These are phyloP conservation scores for Stagonosporopsis cucurbitacearum DNA, from an alignment of 2,329 filamentous ascomycete species.

Conservation along the genomic window DNA sequence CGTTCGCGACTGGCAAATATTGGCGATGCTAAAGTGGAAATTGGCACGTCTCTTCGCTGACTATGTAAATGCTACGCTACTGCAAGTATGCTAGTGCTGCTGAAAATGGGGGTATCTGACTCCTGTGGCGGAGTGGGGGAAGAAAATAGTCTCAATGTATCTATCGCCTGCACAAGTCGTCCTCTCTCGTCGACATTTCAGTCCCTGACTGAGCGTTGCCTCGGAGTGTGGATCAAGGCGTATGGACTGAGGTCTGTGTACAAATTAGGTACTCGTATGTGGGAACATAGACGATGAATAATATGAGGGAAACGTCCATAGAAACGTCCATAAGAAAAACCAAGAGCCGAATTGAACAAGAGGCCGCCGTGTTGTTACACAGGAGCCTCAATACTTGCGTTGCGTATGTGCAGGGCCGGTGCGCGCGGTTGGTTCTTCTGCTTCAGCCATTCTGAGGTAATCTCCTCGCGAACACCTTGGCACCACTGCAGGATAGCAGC, in stretches of 20 bases:
- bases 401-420: conserved; percentile 48
- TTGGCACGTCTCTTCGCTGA: conserved; percentile 15
- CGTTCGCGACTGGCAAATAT: not conserved
- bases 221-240: not conserved
- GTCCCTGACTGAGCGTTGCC: conserved; percentile 6
- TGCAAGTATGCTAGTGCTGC: conserved; percentile 24
- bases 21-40: not conserved
- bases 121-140: conserved; percentile 20
- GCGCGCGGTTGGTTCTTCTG: conserved; percentile 46
- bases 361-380: not conserved
- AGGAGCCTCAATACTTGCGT: conserved; percentile 41
- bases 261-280: conserved; percentile 29
- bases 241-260: conserved; percentile 21
- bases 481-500: conserved; percentile 84
- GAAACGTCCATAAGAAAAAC: not conserved
- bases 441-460: conserved; percentile 72
- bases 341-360: not conserved
- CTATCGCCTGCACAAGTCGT: conserved; percentile 6
- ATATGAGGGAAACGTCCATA: conserved; percentile 20
- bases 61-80: conserved; percentile 25
- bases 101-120: conserved; percentile 33
- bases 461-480: conserved; percentile 79
- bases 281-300: conserved; percentile 38
- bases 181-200: not conserved
- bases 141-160: conserved; percentile 10